phyloP scores from a whole-genome alignment of 192 early-diverging fungal species.

The Spizellomyces punctatus region DNA sequence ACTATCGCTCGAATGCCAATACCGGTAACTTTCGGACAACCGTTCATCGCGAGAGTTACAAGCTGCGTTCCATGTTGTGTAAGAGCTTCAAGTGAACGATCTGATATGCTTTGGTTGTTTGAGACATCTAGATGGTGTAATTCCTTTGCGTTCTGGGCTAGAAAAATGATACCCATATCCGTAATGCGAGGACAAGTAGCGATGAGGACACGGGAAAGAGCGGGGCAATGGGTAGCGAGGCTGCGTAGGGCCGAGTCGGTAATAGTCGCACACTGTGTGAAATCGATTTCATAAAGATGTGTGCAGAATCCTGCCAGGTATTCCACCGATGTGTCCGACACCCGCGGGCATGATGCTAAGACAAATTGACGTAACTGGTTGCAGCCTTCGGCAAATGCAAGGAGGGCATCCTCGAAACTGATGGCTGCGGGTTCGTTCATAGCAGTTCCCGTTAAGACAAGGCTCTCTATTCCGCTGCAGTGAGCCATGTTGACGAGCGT shows the following conservation, averaged over 20 bases:
- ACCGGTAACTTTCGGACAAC: constrained; percentile 1
- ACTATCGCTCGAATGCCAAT: background rate
- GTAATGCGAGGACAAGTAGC: constrained; percentile 7
- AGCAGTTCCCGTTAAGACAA: background rate
- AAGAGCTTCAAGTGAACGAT: background rate
- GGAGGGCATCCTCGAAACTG: background rate
- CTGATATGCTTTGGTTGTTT: background rate
- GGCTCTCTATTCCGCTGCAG: background rate
- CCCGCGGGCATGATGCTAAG: background rate
- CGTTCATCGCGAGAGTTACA: background rate
- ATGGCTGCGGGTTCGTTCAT: background rate
- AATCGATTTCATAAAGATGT: background rate
- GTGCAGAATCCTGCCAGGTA: constrained; percentile 1
- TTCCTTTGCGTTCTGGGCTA: background rate
- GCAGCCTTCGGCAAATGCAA: background rate
- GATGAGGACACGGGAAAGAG: background rate
- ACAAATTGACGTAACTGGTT: background rate
- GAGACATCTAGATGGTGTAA: background rate
- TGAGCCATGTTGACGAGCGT: constrained; percentile 4
- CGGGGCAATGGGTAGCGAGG: background rate
- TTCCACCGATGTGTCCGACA: background rate
- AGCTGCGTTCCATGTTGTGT: background rate
- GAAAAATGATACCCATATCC: background rate
- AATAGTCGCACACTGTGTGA: background rate
- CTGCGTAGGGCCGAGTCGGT: background rate